Evolutionary conservation across 2,329 filamentous ascomycete genomes (phyloP), one percentile per base, ranked within the genome.

Genomic region (Karstenula rhodostoma): DNA sequence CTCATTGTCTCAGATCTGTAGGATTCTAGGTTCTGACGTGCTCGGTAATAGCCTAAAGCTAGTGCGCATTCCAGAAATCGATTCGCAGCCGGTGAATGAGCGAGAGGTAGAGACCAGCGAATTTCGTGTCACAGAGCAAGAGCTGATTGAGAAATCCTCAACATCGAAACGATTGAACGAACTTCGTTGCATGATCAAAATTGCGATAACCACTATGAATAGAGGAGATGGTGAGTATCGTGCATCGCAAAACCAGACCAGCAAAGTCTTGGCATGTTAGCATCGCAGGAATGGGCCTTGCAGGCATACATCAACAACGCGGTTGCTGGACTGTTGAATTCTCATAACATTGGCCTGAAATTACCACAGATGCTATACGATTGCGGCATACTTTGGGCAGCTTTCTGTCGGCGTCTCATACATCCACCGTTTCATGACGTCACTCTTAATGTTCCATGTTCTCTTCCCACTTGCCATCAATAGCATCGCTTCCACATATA

Each of bases 391-490:
- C 17, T n/a, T 49, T 4, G 17, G 2, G 27, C 19, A 32, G 47
- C 29, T 32, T 19, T 35, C 25, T 22, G 25, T 10, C 23, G 23
- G 35, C 35, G 23, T n/a, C 29, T 64, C 63, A 66, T 50, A 73
- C 70, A 61, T 35, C 47, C 35, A 61, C 15, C 57, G 72, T 70
- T 67, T 71, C 68, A 68, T 74, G 70, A 75, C 72, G 70, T 74
- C 72, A 73, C 57, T 23, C 51, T 63, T 62, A 64, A 51, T 23
- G 43, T 59, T 61, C 56, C 62, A 60, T 48, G 27, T 37, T 40
- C 49, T 22, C 56, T 47, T 9, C 57, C 46, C 32, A 59, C 58
- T 49, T 65, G 61, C 56, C 66, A 56, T 61, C 51, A 64, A 52
- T 40, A 25, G n/a, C 44, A 55, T 42, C 29, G 43, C 43, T 17